Base-by-base conservation (phyloP, 2,329 filamentous ascomycete genomes). In the Calonectria naviculata region DNA sequence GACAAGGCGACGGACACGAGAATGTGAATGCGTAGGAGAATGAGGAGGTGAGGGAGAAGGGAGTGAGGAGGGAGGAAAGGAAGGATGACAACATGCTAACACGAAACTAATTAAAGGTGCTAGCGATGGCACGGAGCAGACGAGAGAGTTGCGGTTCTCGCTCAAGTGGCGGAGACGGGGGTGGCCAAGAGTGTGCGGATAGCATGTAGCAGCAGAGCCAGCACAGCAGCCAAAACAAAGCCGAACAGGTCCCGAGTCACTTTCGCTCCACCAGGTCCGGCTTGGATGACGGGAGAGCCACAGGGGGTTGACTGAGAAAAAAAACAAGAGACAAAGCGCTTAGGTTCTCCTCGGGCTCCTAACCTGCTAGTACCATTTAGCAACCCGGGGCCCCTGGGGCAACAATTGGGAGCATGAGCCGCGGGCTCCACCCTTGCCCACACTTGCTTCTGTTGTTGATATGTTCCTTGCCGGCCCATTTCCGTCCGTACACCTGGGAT, bases 151-250 rank as follows among this genome's bases (percentile, higher is more conserved):
- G 75, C 69, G 72, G 70, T 71, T 74, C 72, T 68, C 71, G 67
- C 72, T 75, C 75, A 71, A 71, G 75, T 77, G 69, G 72, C 75
- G 74, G 75, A 73, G 73, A 76, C 69, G 73, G 75, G 65, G 63
- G 63, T 56, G 62, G 68, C 21, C 52, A 58, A 58, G 52, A 58
- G 52, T 38, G 52, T 58, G 34, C 52, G 52, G 52, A 58, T 58
- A 58, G 52, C 52, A 58, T 29, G 56, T 61, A 44, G 56, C 56
- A 44, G 56, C 38, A 28, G n/a, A 61, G 36, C 66, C 73, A 74
- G 61, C 68, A 38, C 47, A 63, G 56, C 56, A 61, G 70, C 68
- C 71, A 70, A 61, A 61, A 61, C 56, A 61, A 61, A 61, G 56
- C 56, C 56, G 38, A 61, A 15, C 56, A 61, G 38, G 56, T 44